A percentile compares a stretch with the other conserved stretches of the same genome.
These are phyloP conservation scores for Ormosia emarginata DNA, from an alignment of 306 rosid genomes.

Conservation along the genomic window DNA sequence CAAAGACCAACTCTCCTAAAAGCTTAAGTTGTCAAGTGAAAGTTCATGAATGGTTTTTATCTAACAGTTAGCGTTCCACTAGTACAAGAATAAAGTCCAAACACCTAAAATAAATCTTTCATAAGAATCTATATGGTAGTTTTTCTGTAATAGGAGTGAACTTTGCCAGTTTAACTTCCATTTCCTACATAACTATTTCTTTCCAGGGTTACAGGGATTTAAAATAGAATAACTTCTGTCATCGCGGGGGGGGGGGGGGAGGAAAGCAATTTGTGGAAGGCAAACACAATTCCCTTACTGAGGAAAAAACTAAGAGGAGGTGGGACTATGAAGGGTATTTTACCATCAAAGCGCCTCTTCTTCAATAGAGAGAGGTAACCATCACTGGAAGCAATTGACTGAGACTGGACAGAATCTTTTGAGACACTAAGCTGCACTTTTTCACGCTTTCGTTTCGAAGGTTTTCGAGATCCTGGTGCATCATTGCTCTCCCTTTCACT, in stretches of 20 bases:
- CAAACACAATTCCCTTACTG: neutral
- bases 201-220: neutral
- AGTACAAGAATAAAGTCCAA: neutral
- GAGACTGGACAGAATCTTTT: constrained; percentile 47
- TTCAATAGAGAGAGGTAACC: constrained; percentile 65
- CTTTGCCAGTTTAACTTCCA: neutral
- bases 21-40: neutral
- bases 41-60: neutral
- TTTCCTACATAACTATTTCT: neutral
- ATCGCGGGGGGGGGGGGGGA: neutral
- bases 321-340: neutral
- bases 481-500: constrained; percentile 71
- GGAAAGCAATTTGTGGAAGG: neutral
- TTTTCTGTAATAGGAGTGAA: neutral
- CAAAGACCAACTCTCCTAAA: neutral
- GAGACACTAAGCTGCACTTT: constrained; percentile 40
- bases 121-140: neutral
- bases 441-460: constrained; percentile 49
- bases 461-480: constrained; percentile 47
- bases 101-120: neutral
- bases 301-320: neutral
- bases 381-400: constrained; percentile 43
- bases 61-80: neutral
- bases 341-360: constrained; percentile 60
- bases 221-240: neutral